Percentiles rank a stretch among this genome's conserved stretches.
Evolutionary conservation across 2,329 filamentous ascomycete species (phyloP).

Genomic region (Tolypocladium amazonense): DNA sequence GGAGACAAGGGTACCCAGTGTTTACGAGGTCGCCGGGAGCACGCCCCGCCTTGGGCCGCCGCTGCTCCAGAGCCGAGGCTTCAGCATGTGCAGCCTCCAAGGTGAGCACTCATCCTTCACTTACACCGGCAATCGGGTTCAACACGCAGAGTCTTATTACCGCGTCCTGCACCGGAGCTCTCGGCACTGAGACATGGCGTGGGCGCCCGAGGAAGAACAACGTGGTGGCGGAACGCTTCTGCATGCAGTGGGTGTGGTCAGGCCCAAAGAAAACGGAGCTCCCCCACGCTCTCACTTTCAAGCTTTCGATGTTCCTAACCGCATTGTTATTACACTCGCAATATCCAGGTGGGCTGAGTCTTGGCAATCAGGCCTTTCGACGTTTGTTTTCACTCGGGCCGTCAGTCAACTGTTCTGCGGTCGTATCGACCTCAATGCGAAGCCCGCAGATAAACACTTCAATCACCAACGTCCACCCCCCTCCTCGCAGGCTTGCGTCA

Average conservation of each 20-base stretch:
- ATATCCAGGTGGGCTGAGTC: not conserved
- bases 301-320: not conserved
- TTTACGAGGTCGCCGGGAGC: not conserved
- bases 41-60: not conserved
- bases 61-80: not conserved
- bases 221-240: not conserved
- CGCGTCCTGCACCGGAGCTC: not conserved
- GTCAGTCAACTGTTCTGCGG: not conserved
- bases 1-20: not conserved
- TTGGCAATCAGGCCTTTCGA: not conserved
- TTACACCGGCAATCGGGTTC: not conserved
- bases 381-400: not conserved
- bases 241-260: not conserved
- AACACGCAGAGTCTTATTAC: not conserved
- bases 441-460: not conserved
- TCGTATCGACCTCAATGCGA: not conserved
- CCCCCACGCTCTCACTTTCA: not conserved
- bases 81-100: not conserved
- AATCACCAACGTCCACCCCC: not conserved
- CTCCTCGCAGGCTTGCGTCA: not conserved
- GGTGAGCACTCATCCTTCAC: not conserved
- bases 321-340: not conserved
- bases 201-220: not conserved
- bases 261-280: not conserved
- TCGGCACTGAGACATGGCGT: not conserved